Evolutionary conservation across 1,284 basidiomycete species (phyloP).

Genomic region (Ustilago loliicola): DNA sequence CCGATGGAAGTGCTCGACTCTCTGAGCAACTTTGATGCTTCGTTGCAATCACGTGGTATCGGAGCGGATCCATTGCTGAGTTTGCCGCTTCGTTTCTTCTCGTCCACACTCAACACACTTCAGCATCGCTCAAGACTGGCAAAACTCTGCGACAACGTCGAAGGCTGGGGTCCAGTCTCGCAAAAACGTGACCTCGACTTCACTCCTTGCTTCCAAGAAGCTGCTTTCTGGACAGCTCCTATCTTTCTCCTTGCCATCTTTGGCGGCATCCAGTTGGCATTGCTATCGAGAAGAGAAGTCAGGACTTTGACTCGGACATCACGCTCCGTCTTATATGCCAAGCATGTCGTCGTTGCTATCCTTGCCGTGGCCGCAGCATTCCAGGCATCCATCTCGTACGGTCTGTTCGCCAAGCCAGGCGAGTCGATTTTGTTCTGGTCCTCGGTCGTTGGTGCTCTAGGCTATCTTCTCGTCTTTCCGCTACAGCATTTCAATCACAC

Average conservation of each 20-base stretch:
- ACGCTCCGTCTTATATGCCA: conserved; percentile 48
- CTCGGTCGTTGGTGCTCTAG: conserved; percentile 23
- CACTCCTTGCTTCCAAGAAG: conserved; percentile 86
- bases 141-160: conserved; percentile 48
- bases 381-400: conserved; percentile 69
- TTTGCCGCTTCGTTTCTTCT: conserved; percentile 36
- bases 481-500: conserved; percentile 77
- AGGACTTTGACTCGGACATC: conserved; percentile 45
- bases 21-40: conserved; percentile 26
- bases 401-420: conserved; percentile 40
- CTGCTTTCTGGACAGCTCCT: conserved; percentile 56
- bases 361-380: conserved; percentile 76
- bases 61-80: conserved; percentile 29
- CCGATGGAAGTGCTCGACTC: conserved; percentile 40
- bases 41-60: conserved; percentile 26
- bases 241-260: conserved; percentile 55
- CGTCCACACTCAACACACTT: conserved; percentile 25
- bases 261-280: conserved; percentile 42
- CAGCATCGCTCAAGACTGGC: conserved; percentile 11
- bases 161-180: conserved; percentile 78
- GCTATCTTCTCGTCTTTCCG: conserved; percentile 65
- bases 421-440: conserved; percentile 55
- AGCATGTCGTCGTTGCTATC: conserved; percentile 74
- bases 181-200: conserved; percentile 79
- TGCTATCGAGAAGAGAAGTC: conserved; percentile 27